Percentiles rank a stretch among this genome's conserved stretches.
Conservation (phyloP, 768 basidiomycete genomes). For the Mycena polygramma region DNA sequence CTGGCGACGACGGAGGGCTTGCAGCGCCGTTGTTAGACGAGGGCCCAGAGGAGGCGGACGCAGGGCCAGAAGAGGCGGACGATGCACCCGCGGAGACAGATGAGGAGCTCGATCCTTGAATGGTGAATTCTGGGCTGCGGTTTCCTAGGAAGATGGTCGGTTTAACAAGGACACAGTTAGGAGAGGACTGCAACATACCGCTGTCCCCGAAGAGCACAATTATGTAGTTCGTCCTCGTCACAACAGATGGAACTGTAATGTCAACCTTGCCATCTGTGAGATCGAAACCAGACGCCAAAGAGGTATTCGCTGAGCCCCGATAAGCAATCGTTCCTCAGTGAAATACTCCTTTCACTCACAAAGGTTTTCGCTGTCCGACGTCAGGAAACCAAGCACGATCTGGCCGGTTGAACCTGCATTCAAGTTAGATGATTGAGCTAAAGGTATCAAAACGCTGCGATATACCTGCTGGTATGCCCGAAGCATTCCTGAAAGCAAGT, state of each 20-base stretch:
- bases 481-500: conserved; percentile 13
- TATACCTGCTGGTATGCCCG: conserved; percentile 48
- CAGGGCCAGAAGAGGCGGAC: no score
- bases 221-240: conserved; percentile 63
- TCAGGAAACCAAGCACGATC: conserved; percentile 65
- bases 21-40: not conserved
- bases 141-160: conserved; percentile 64
- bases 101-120: conserved; percentile 49
- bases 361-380: conserved; percentile 64
- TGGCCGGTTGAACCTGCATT: conserved; percentile 54
- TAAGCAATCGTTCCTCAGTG: not conserved
- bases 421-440: not conserved
- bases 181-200: conserved; percentile 56
- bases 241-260: conserved; percentile 66
- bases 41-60: conserved; percentile 18
- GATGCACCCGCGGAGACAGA: conserved; percentile 10
- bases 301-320: conserved; percentile 56
- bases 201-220: conserved; percentile 54
- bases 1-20: conserved; percentile 4
- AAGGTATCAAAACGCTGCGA: not conserved
- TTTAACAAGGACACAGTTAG: conserved; percentile 14
- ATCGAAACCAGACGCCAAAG: conserved; percentile 69
- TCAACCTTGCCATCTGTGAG: conserved; percentile 62
- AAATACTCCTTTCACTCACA: conserved; percentile 52
- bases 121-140: conserved; percentile 69